Evolutionary conservation across 306 rosid genomes (phyloP), one percentile per base, ranked within the genome.

Genomic region (Myrica gale): DNA sequence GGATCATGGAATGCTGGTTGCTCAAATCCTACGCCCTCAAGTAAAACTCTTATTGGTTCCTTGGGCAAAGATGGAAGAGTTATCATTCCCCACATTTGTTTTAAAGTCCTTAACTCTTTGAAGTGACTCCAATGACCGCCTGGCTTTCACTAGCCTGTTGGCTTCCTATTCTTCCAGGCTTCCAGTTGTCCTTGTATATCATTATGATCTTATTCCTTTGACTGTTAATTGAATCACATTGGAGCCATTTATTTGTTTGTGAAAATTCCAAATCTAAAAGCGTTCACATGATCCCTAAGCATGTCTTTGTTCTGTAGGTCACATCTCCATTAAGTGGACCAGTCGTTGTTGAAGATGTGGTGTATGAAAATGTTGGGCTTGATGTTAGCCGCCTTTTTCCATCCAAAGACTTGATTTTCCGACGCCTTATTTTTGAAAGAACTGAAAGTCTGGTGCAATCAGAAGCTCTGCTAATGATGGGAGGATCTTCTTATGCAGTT

Each of bases 401-500:
- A 58, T 87, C 95, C 76, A 79, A 81, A 75, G 93, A 89, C 43
- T 82, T 91, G 85, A 79, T 82, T 76, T 94, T 91, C 74, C 97
- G 98, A 12, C 97, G 98, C 65, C 96, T 94, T 60, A 82, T 94
- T 66, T 94, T 94, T 61, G 91, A 92, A 86, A 87, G 98, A 84
- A 90, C 96, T 75, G 90, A 82, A 68, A 87, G 87, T 81, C 84
- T 94, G 70, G 98, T 94, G 81, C 98, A 94, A 89, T 94, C 98
- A 65, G 98, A 94, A 88, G 96, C 93, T 86, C 69, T 94, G 75
- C 80, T 94, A 52, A 86, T 48, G 48, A 87, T 62, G 72, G 89
- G 87, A 84, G 80, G 52, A 47, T 77, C 75, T 61, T 57, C 76
- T 68, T 75, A 74, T 55, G 84, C 78, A 76, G 73, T 80, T 81